Base-by-base conservation (phyloP, 352 stramenopile genomes). In the Globisporangium viniferum region DNA sequence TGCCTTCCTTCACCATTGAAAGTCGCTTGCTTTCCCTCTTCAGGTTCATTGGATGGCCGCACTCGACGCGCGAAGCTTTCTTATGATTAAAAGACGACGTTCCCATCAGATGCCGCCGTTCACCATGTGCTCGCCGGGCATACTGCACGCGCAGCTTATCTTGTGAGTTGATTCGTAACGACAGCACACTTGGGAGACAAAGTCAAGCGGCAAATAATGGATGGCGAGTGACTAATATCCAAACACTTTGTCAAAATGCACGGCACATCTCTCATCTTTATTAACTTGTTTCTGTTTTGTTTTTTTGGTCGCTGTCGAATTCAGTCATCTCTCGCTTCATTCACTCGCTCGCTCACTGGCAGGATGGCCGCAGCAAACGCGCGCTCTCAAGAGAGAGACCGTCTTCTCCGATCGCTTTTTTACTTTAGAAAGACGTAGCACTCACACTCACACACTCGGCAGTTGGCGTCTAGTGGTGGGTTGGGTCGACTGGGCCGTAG, bases 401-500 rank as follows among this genome's bases (percentile, higher is more conserved):
- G 18, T 51, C 44, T 51, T 51, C 44, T 51, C 44, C 41, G 8
- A 7, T 51, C 18, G 44, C 49, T 41, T 15, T 39, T 63, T 63
- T 64, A 59, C 22, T 62, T 67, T 62, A 58, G 48, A 62, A 62
- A 51, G 66, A 33, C 64, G 57, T 59, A 48, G 58, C 33, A 63
- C 24, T 31, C 22, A 27, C 56, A 44, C 31, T 46, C 41, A 59
- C 56, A 41, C 29, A 69, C 41, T 36, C 24, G 59, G 15, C 56
- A 2, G 2, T 9, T 49, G 12, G 54, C 5, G 58, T 83, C 76
- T 91, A 90, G 78, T 96, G 80, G 75, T 80, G 70, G 73, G 83
- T 89, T 41, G 88, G 89, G 77, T 96, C 89, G 59, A 93, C 79
- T 68, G 88, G 78, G 74, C 86, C 89, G 73, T 89, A 94, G 55